Base-by-base conservation (phyloP, 2,329 filamentous ascomycete species). In the Conoideocrella luteorostrata region DNA sequence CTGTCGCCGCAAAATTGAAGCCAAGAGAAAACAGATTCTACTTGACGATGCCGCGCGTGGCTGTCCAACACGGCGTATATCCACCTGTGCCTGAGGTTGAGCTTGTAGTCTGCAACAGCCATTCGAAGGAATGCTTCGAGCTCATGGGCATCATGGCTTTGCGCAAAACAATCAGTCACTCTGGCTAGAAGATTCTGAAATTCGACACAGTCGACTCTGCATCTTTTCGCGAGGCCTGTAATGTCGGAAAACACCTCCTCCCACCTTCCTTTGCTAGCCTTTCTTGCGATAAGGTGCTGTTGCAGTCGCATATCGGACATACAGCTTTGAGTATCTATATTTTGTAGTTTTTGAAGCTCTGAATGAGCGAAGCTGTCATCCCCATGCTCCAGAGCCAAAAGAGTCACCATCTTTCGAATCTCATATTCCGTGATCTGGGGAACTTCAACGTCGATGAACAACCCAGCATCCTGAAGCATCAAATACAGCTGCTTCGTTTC, bases 111-210 rank as follows among this genome's bases (percentile, higher is more conserved):
- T n/a, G 48, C 40, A 15, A 56, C 51, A 18, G 62, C 49, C 30
- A 50, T 48, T 33, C 56, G 55, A 2, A 65, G 49, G n/a, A 62
- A 54, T 1, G 23, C 24, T 5, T 65, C 60, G 10, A 60, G 48
- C 22, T 63, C 52, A 7, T 52, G 45, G 2, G 52, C 42, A 5
- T 53, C 49, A 28, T 61, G 54, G 2, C 30, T 33, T 37, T 58
- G 52, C 12, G 52, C 52, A 29, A 61, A 61, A 6, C 57, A 47
- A 34, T 64, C 64, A 3, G 70, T 71, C 3, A 68, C 44, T 43
- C 50, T 54, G 2, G 49, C 47, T 11, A 64, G 45, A 5, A 56
- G 41, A 9, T 49, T 49, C 41, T 59, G 59, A 26, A 60, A 59
- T 12, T 55, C 51, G 13, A 34, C 12, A 10, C 50, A 43, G 9